A percentile compares a stretch with the other conserved stretches of the same genome.
These are phyloP conservation scores for Dactylella cylindrospora DNA, from an alignment of 2,329 filamentous ascomycete genomes.

Conservation along the genomic window DNA sequence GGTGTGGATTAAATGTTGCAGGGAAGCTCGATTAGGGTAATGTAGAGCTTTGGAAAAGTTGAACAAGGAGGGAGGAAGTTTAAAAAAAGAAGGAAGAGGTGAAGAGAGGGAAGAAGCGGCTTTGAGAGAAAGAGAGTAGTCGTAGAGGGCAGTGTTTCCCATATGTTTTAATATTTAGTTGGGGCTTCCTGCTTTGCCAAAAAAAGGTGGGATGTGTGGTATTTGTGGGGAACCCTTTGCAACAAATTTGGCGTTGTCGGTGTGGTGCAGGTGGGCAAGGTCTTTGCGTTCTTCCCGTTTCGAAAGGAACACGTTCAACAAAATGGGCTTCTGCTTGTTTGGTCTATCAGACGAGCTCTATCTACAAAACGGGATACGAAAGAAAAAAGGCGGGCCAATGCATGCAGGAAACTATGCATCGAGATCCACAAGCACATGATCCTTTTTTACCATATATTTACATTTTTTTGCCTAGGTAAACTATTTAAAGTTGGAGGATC, in stretches of 20 bases:
- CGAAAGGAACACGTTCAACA: conserved; percentile 32
- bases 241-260: conserved; percentile 7
- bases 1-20: conserved; percentile 13
- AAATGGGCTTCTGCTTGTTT: conserved; percentile 1
- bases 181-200: too few relatives aligned
- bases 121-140: background rate
- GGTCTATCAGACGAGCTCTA: too few relatives aligned
- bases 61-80: background rate
- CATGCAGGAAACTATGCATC: too few relatives aligned
- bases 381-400: too few relatives aligned
- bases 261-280: too few relatives aligned
- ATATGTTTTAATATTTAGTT: too few relatives aligned
- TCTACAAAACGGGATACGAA: too few relatives aligned
- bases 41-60: background rate
- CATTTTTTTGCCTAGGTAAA: too few relatives aligned
- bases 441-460: too few relatives aligned
- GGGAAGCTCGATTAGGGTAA: background rate
- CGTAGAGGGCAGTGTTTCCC: background rate
- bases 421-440: conserved; percentile 17
- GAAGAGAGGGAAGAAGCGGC: background rate
- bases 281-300: too few relatives aligned
- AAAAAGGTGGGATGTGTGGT: conserved; percentile 20
- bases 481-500: too few relatives aligned
- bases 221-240: conserved; percentile 45
- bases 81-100: background rate